These are phyloP conservation scores for Candida maris DNA, from an alignment of 805 yeast species.

Conservation along the genomic window DNA sequence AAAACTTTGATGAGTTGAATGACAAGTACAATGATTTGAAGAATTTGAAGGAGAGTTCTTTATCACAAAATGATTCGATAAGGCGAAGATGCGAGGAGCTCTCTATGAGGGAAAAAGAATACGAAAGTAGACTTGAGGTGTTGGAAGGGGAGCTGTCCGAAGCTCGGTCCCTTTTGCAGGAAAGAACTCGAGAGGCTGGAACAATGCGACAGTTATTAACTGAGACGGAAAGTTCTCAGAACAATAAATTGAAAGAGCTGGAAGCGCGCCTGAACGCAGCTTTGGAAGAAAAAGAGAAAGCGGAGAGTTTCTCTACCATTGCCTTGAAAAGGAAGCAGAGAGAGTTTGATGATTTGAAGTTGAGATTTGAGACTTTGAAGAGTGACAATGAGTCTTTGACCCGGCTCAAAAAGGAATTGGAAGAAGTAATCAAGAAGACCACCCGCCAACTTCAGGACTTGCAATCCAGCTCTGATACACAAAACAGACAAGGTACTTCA, in stretches of 20 bases:
- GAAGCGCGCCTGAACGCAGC: slow-evolving; percentile 47
- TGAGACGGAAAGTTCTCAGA: slow-evolving; percentile 63
- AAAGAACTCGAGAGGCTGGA: slow-evolving; percentile 73
- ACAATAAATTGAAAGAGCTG: slow-evolving; percentile 50
- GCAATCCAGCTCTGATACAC: not conserved
- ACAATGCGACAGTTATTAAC: slow-evolving; percentile 65
- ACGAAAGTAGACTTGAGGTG: slow-evolving; percentile 54
- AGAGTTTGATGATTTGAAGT: slow-evolving; percentile 60
- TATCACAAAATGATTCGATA: slow-evolving; percentile 43
- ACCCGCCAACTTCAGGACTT: slow-evolving; percentile 2
- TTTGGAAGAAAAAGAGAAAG: slow-evolving; percentile 56
- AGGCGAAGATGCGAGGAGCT: slow-evolving; percentile 74
- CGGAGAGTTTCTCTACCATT: slow-evolving; percentile 51
- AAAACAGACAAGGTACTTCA: not conserved
- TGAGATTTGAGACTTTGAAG: slow-evolving; percentile 38
- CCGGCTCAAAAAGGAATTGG: slow-evolving; percentile 8
- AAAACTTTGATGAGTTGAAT: slow-evolving; percentile 38
- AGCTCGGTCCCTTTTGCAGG: slow-evolving; percentile 66
- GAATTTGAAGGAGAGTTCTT: slow-evolving; percentile 22
- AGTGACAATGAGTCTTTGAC: slow-evolving; percentile 14
- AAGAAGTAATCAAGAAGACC: slow-evolving; percentile 6
- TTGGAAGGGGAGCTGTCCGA: slow-evolving; percentile 83
- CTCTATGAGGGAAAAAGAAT: slow-evolving; percentile 62
- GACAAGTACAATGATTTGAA: slow-evolving; percentile 37
- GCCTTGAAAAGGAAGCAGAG: slow-evolving; percentile 53